Evolutionary conservation across 129 eudicot genomes (phyloP).

Genomic region (Daucus carota): DH1_v3.0 NC_030389.2:7765501-7766000

Average conservation of each 20-base stretch:
- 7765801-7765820: neutral
- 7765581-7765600: neutral
- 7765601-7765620: neutral
- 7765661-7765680: neutral
- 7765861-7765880: neutral
- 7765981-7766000: neutral
- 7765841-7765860: neutral
- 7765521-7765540: neutral
- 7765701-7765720: neutral
- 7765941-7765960: neutral
- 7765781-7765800: neutral
- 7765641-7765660: neutral
- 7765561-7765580: neutral
- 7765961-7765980: neutral
- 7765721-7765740: neutral
- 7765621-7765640: neutral
- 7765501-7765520: neutral
- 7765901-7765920: neutral
- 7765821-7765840: neutral
- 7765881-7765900: neutral
- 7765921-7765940: neutral
- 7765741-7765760: neutral
- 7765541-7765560: neutral
- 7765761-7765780: neutral
- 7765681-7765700: neutral